phyloP scores from a whole-genome alignment of 768 basidiomycete genomes.

The Calocera viscosa region DNA sequence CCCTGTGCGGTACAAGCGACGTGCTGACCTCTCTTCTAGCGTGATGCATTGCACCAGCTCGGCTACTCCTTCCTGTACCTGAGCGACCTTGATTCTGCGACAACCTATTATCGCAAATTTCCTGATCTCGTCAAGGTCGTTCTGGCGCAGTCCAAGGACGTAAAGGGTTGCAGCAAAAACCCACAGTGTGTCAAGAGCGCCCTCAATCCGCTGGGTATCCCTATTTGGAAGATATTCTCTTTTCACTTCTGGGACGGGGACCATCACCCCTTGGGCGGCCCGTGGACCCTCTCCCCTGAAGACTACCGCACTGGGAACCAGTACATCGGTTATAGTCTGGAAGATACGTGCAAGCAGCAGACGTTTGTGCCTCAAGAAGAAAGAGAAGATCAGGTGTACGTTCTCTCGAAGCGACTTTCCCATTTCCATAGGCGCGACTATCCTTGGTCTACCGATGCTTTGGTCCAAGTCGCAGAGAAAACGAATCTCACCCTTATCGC shows the following conservation, averaged over 20 bases:
- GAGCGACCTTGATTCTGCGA: not conserved
- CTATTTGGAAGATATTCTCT: not conserved
- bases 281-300: conserved; percentile 12
- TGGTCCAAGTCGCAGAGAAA: not conserved
- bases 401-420: conserved; percentile 8
- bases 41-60: not conserved
- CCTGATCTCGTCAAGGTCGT: not conserved
- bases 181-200: not conserved
- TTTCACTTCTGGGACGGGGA: not conserved
- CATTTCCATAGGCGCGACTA: conserved; percentile 4
- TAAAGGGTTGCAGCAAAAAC: not conserved
- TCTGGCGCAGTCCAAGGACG: not conserved
- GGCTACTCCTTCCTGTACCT: not conserved
- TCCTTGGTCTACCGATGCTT: not conserved
- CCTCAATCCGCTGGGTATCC: not conserved
- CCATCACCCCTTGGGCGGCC: not conserved
- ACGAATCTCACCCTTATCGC: not conserved
- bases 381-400: conserved; percentile 11
- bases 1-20: no score
- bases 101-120: not conserved
- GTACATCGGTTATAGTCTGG: conserved; percentile 14
- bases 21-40: no score
- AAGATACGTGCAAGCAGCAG: conserved; percentile 10
- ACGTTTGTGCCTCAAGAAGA: not conserved
- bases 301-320: conserved; percentile 6